These are phyloP conservation scores for Mycena venus DNA, from an alignment of 768 basidiomycete species.

Conservation along the genomic window DNA sequence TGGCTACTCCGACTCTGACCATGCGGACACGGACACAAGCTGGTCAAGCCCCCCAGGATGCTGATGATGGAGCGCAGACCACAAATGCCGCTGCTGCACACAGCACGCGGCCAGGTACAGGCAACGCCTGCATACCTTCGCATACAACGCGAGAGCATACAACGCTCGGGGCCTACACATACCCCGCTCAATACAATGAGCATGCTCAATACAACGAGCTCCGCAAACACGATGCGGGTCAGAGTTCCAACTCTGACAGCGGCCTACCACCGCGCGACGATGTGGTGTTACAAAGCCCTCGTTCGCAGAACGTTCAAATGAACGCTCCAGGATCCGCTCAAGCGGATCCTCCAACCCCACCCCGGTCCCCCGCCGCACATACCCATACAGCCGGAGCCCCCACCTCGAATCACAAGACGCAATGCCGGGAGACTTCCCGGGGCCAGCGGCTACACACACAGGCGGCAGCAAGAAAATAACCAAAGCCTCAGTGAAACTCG, in stretches of 20 bases:
- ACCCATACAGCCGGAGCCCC: neutral
- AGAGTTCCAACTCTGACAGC: neutral
- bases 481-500: neutral
- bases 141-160: neutral
- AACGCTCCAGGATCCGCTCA: no score
- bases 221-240: neutral
- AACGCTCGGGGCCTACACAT: neutral
- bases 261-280: neutral
- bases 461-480: neutral
- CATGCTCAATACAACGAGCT: neutral
- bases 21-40: no score
- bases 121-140: neutral
- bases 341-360: neutral
- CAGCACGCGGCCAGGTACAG: neutral
- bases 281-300: neutral
- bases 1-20: no score
- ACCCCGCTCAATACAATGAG: neutral
- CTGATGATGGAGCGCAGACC: neutral
- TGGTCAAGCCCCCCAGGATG: no score
- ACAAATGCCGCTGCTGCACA: neutral
- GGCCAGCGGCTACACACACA: neutral
- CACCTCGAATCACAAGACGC: neutral
- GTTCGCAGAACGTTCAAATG: neutral
- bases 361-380: no score
- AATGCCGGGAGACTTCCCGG: neutral